Conservation (phyloP, 371 early-diverging fungal species). For the Apophysomyces variabilis region DNA sequence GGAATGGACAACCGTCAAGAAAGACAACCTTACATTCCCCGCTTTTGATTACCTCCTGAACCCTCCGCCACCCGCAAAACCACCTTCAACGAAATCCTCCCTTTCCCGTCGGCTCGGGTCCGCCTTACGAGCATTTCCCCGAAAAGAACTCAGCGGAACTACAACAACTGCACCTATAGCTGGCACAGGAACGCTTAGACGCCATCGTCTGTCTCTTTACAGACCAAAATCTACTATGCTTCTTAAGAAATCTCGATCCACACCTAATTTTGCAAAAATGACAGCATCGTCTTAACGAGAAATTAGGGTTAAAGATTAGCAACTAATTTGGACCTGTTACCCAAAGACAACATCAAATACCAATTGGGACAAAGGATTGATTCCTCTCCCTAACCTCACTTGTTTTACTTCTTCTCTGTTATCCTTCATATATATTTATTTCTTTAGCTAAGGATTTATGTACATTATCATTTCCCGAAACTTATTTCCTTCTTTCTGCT, state of each 20-base stretch:
- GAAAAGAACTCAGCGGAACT: neutral
- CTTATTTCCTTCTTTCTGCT: too few relatives aligned
- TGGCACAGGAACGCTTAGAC: neutral
- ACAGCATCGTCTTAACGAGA: neutral
- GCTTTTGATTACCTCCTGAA: neutral
- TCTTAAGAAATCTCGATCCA: slow-evolving; percentile 1
- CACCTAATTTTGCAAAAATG: neutral
- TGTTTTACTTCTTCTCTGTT: too few relatives aligned
- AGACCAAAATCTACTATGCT: slow-evolving; percentile 12
- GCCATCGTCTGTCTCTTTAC: slow-evolving; percentile 16
- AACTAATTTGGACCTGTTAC: too few relatives aligned
- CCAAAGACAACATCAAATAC: too few relatives aligned
- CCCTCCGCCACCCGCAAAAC: neutral
- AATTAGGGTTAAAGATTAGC: too few relatives aligned
- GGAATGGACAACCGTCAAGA: neutral
- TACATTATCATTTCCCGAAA: too few relatives aligned
- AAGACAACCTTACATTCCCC: slow-evolving; percentile 4
- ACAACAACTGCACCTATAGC: too few relatives aligned
- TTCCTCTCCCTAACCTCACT: too few relatives aligned
- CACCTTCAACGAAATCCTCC: slow-evolving; percentile 4
- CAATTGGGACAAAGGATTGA: too few relatives aligned
- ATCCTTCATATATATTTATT: too few relatives aligned
- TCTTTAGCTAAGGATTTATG: too few relatives aligned
- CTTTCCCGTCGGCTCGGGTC: slow-evolving; percentile 1
- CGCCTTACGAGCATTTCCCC: slow-evolving; percentile 8